Base-by-base conservation (phyloP, 176 grass and related monocot genomes). In the Microstegium vimineum region DNA sequence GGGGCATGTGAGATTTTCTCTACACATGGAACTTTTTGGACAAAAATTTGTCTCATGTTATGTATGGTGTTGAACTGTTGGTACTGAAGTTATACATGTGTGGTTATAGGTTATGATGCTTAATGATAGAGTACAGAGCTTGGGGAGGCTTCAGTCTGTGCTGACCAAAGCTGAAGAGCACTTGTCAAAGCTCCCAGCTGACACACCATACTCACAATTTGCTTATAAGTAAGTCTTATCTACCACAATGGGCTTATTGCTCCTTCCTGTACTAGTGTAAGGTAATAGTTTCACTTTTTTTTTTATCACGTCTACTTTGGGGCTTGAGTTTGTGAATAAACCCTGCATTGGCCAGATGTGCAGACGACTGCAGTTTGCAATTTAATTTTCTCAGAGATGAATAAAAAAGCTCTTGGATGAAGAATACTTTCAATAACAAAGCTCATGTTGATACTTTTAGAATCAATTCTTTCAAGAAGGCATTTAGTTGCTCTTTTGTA, bases 111-210 rank as follows among this genome's bases (percentile, higher is more conserved):
- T 99, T 34, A 90, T 99, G 92, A 99, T 99, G 96, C 74, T 99
- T 34, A 99, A 99, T 69, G 96, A 99, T 33, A 93, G 93, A 81
- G 80, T 99, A 72, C 89, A 90, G 45, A 95, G 91, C 82, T 47
- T 95, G 59, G 71, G 88, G 22, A 93, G 90, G 79, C 89, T 99
- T 86, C 96, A 93, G 79, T 95, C 93, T 83, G 87, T 93, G 36
- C 75, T 99, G 70, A 90, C 89, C 10, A 99, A 91, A 82, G 93
- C 93, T 43, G 96, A 99, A 86, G 96, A 99, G 34, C 28, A 90
- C 76, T 66, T 99, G 62, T 82, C 87, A 32, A 95, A 93, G 67
- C 89, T 95, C 76, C 77, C 91, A 80, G 83, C 85, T 16, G 69
- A 88, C 54, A 90, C 96, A 76, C 91, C 93, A n/a, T 95, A 79